These are phyloP conservation scores for Diplosphaera chodatii DNA, from an alignment of 139 green algal genomes.

Conservation along the genomic window DNA sequence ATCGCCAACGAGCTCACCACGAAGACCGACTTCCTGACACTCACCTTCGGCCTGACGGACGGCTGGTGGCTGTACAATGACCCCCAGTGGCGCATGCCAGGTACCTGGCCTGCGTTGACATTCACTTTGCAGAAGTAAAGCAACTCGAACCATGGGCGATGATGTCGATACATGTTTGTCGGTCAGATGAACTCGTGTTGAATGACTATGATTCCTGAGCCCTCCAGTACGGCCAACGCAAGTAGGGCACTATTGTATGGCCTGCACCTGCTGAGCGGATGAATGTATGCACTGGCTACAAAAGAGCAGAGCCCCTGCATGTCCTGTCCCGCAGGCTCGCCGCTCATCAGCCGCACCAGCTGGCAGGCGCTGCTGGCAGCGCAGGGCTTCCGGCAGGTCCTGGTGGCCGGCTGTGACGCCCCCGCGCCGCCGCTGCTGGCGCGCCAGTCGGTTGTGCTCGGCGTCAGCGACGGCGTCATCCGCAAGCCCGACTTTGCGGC, in stretches of 20 bases:
- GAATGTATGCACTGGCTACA: no score
- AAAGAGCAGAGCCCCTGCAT: no score
- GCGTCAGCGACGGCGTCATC: constrained; percentile 9
- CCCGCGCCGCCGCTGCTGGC: background rate
- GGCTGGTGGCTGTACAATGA: constrained; percentile 16
- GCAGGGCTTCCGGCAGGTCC: background rate
- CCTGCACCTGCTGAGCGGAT: no score
- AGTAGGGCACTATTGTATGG: no score
- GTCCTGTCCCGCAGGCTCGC: background rate
- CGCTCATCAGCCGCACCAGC: background rate
- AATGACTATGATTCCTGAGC: no score
- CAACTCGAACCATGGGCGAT: no score
- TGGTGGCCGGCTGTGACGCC: background rate
- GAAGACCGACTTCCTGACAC: constrained; percentile 10
- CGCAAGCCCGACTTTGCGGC: background rate
- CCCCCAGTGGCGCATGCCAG: constrained; percentile 2
- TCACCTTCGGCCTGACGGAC: constrained; percentile 14
- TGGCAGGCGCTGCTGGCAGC: background rate
- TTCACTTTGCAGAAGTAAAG: no score
- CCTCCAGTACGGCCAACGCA: no score
- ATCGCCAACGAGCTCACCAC: constrained; percentile 6
- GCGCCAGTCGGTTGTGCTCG: constrained; percentile 2
- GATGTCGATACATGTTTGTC: no score
- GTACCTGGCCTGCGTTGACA: no score
- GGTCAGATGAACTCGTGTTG: no score